phyloP scores from a whole-genome alignment of 2,329 filamentous ascomycete species.

The Corynespora cassiicola region DNA sequence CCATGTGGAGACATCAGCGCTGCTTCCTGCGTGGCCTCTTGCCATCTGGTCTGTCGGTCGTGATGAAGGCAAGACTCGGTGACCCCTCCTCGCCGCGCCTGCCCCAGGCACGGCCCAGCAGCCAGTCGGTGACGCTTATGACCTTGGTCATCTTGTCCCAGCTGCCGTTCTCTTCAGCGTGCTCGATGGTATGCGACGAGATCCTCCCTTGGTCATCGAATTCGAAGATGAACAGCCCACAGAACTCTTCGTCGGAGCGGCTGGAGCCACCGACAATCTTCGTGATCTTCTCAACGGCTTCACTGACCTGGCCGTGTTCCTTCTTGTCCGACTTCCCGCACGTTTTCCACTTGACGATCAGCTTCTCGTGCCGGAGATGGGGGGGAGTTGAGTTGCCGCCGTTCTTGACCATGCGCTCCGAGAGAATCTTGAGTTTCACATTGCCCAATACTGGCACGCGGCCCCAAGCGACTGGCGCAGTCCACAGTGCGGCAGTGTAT shows the following conservation, averaged over 20 bases:
- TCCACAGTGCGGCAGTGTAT: conserved; percentile 94
- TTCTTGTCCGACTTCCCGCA: conserved; percentile 59
- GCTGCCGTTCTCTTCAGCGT: conserved; percentile 81
- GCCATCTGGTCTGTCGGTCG: conserved; percentile 19
- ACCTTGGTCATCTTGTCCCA: conserved; percentile 87
- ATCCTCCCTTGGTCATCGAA: conserved; percentile 89
- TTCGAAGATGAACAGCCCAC: conserved; percentile 91
- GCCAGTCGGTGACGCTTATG: conserved; percentile 92
- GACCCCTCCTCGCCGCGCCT: conserved; percentile 50
- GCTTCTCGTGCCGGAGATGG: conserved; percentile 69
- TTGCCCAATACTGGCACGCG: conserved; percentile 89
- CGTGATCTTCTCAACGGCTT: conserved; percentile 62
- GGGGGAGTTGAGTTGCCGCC: conserved; percentile 51
- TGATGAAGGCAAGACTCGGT: conserved; percentile 50
- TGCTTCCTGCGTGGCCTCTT: too few species aligned
- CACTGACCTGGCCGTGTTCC: conserved; percentile 52
- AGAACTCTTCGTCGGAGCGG: conserved; percentile 71
- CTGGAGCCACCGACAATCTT: conserved; percentile 61
- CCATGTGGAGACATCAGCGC: too few species aligned
- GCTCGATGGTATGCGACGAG: conserved; percentile 89
- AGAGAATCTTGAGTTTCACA: conserved; percentile 84
- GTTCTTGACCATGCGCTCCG: conserved; percentile 80
- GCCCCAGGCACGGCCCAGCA: conserved; percentile 78
- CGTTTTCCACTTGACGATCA: conserved; percentile 91
- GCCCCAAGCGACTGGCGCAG: conserved; percentile 94